These are phyloP conservation scores for Melampsora larici-populina DNA, from an alignment of 1,284 basidiomycete species.

Conservation along the genomic window DNA sequence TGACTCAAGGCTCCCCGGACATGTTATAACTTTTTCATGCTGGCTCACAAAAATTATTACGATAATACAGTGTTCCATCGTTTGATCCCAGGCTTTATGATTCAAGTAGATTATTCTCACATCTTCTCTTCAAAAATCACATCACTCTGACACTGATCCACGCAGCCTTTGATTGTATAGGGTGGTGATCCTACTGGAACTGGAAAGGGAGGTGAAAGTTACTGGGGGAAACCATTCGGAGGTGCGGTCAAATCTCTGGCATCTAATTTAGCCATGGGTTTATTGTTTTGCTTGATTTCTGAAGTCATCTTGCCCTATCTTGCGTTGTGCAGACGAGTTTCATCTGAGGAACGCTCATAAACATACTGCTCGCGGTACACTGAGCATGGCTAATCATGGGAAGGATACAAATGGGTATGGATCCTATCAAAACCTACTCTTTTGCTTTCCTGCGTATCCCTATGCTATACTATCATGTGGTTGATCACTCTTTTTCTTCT, in stretches of 20 bases:
- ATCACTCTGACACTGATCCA: neutral
- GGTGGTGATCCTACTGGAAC: constrained; percentile 96
- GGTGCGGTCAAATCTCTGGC: constrained; percentile 69
- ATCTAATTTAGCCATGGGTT: neutral
- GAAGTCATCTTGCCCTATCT: neutral
- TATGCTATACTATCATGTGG: too few relatives aligned
- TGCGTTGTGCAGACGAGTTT: constrained; percentile 25
- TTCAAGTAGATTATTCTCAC: constrained; percentile 50
- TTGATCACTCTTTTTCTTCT: neutral
- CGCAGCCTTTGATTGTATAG: constrained; percentile 64
- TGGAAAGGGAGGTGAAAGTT: constrained; percentile 85
- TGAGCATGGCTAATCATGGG: constrained; percentile 53
- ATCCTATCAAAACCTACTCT: constrained; percentile 52
- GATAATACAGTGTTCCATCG: constrained; percentile 83
- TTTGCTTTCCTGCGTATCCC: too few relatives aligned
- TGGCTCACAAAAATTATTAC: constrained; percentile 79
- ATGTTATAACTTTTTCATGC: constrained; percentile 43
- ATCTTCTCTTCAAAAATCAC: neutral
- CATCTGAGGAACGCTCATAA: constrained; percentile 47
- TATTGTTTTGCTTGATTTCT: neutral
- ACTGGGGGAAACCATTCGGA: constrained; percentile 90
- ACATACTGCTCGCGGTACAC: constrained; percentile 48
- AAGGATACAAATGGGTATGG: constrained; percentile 49
- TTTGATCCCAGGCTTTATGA: constrained; percentile 95
- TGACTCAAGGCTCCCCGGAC: constrained; percentile 55